Evolutionary conservation across 2,329 filamentous ascomycete species (phyloP).

Genomic region (Metarhizium humberi): DNA sequence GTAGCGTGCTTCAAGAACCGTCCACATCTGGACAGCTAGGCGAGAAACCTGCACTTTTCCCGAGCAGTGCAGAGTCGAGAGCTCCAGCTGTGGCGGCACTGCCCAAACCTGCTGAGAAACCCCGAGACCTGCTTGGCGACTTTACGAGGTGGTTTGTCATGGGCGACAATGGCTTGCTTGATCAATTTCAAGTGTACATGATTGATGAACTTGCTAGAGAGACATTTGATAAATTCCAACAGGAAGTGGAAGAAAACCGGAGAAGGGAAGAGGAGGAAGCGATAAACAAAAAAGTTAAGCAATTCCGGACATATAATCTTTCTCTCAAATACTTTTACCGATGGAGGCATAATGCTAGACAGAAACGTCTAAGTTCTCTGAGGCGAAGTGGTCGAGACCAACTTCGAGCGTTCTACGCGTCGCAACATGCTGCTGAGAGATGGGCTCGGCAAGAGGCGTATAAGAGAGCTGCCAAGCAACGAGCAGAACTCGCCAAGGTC

Average conservation of each 20-base stretch:
- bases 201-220: slow-evolving; percentile 34
- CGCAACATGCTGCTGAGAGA: slow-evolving; percentile 23
- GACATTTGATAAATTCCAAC: slow-evolving; percentile 30
- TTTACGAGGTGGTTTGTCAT: slow-evolving; percentile 46
- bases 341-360: slow-evolving; percentile 42
- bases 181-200: slow-evolving; percentile 37
- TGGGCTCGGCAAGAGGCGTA: slow-evolving; percentile 25
- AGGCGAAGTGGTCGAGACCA: slow-evolving; percentile 43
- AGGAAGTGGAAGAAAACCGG: slow-evolving; percentile 30
- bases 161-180: slow-evolving; percentile 43
- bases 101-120: slow-evolving; percentile 5
- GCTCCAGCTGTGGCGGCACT: background rate
- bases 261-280: slow-evolving; percentile 38
- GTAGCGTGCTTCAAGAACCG: background rate
- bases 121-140: slow-evolving; percentile 34
- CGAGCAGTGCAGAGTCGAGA: background rate
- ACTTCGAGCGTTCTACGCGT: slow-evolving; percentile 35
- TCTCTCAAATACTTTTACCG: slow-evolving; percentile 46
- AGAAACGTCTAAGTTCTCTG: slow-evolving; percentile 38
- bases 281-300: slow-evolving; percentile 34
- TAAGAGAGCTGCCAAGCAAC: slow-evolving; percentile 15
- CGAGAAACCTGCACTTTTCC: background rate
- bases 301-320: slow-evolving; percentile 40
- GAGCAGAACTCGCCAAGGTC: slow-evolving; percentile 16
- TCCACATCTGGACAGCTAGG: background rate